Percentiles rank a stretch among this genome's conserved stretches.
phyloP scores from a whole-genome alignment of 106 monocot species.

The Gastrodia elata region DNA sequence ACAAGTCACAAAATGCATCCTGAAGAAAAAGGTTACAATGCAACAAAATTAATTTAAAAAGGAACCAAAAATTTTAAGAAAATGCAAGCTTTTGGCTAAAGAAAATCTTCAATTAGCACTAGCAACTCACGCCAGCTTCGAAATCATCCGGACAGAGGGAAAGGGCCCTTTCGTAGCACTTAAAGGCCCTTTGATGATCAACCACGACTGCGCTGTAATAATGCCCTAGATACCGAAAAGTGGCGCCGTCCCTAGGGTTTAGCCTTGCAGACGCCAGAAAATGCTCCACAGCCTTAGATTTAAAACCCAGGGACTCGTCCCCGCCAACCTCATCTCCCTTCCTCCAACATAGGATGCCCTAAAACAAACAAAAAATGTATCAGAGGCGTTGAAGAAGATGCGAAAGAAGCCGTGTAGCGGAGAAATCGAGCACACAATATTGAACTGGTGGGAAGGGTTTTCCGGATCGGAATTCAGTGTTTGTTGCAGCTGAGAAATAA shows the following conservation, averaged over 20 bases:
- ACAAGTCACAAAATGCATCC: conserved; percentile 79
- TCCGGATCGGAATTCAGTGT: conserved; percentile 53
- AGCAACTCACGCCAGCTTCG: conserved; percentile 75
- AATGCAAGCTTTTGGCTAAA: background rate
- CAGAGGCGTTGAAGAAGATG: background rate
- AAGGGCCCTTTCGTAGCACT: conserved; percentile 90
- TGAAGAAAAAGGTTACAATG: conserved; percentile 18
- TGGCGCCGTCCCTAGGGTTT: conserved; percentile 49
- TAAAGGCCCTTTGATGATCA: conserved; percentile 63
- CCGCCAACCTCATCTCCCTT: conserved; percentile 31
- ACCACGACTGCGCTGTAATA: conserved; percentile 40
- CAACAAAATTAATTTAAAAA: background rate
- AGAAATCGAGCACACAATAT: conserved; percentile 33
- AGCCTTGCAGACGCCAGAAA: conserved; percentile 76
- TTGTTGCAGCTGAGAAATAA: conserved; percentile 36
- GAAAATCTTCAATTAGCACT: background rate
- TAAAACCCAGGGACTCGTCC: conserved; percentile 31
- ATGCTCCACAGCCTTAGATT: conserved; percentile 50
- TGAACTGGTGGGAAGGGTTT: conserved; percentile 59
- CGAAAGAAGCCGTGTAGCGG: background rate
- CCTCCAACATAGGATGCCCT: conserved; percentile 62
- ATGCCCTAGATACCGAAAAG: conserved; percentile 71
- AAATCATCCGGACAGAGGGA: conserved; percentile 51
- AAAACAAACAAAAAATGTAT: conserved; percentile 2
- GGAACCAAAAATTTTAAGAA: background rate